A percentile compares a stretch with the other conserved stretches of the same genome.
phyloP scores from a whole-genome alignment of 1,284 basidiomycete genomes.

The Pascua guehoae region DNA sequence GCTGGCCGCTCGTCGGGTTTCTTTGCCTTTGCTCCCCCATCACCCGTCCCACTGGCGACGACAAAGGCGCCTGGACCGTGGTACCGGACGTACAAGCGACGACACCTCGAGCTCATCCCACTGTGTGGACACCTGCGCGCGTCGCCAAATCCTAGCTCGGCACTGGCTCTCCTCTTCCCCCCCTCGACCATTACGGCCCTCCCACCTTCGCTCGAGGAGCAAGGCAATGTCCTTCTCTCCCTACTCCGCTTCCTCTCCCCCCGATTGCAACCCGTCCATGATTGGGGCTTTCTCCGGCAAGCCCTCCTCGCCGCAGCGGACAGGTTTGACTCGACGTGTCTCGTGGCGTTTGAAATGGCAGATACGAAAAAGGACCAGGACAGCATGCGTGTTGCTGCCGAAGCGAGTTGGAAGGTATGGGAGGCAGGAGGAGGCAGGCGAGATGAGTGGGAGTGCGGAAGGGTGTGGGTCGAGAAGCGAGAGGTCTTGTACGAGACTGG shows the following conservation, averaged over 20 bases:
- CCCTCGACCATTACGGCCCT: conserved; percentile 44
- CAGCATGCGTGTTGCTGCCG: conserved; percentile 72
- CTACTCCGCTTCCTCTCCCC: conserved; percentile 62
- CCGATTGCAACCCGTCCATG: conserved; percentile 59
- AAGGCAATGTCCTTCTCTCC: conserved; percentile 30
- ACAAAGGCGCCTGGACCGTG: conserved; percentile 27
- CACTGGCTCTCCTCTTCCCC: conserved; percentile 56
- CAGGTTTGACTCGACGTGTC: conserved; percentile 76
- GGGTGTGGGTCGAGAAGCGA: conserved; percentile 88
- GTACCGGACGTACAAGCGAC: conserved; percentile 38
- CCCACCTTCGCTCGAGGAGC: conserved; percentile 28
- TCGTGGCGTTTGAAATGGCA: conserved; percentile 77
- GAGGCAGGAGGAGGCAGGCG: conserved; percentile 41
- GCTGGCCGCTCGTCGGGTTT: conserved; percentile 41
- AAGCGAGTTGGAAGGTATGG: conserved; percentile 79
- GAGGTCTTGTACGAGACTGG: conserved; percentile 87
- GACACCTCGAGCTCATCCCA: conserved; percentile 36
- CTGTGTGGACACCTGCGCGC: conserved; percentile 38
- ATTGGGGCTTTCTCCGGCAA: conserved; percentile 61
- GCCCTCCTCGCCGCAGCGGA: conserved; percentile 76
- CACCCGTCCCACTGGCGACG: conserved; percentile 6
- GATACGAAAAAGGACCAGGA: conserved; percentile 67
- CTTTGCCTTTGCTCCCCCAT: conserved; percentile 42
- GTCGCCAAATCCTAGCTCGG: conserved; percentile 59
- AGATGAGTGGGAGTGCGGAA: conserved; percentile 83